Base-by-base conservation (phyloP, 371 early-diverging fungal genomes). In the Chytridium lagenaria region DNA sequence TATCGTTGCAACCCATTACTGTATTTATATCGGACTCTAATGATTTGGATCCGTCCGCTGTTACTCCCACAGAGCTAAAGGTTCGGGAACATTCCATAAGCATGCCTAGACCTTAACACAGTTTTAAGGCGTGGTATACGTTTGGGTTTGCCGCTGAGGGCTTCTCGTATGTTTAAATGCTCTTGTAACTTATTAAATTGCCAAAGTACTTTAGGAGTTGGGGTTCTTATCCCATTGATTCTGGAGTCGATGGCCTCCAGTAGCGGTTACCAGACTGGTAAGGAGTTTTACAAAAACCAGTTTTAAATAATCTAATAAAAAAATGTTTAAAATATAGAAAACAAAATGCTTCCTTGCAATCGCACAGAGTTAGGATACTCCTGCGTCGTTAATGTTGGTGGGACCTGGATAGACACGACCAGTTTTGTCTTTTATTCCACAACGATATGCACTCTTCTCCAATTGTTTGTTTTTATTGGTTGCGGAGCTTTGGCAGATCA, bases 401-500 rank as follows among this genome's bases (percentile, higher is more conserved):
- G 77, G 0, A 34, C 73, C 19, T 88, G 82, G 83, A 65, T 87
- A 33, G 79, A 84, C 67, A 85, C 90, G 0, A 71, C 86, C 0
- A 77, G 83, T 36, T 86, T 84, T 66, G 77, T 86, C 34, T 75
- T 90, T 50, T 88, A 88, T 72, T 75, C 84, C n/a, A 80, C 83
- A 49, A 79, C 88, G 15, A 80, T 89, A 37, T 78, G 86, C 7
- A 85, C 85, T n/a, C 72, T 86, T 23, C 44, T 85, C 67, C 91
- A 91, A 71, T 86, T 88, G 0, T 61, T 91, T 36, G 69, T 86
- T 37, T 86, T 88, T 69, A 84, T 89, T 64, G 78, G 80, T 30
- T 71, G 88, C 55, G 87, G 89, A 16, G 81, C 88, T 0, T 55
- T 88, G 22, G 90, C 90, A 30, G 91, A 91, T 72, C 86, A 87